Percentiles rank a stretch among this genome's conserved stretches.
Evolutionary conservation across 352 stramenopile genomes (phyloP).

Genomic region (Phytopythium sindhum): DNA sequence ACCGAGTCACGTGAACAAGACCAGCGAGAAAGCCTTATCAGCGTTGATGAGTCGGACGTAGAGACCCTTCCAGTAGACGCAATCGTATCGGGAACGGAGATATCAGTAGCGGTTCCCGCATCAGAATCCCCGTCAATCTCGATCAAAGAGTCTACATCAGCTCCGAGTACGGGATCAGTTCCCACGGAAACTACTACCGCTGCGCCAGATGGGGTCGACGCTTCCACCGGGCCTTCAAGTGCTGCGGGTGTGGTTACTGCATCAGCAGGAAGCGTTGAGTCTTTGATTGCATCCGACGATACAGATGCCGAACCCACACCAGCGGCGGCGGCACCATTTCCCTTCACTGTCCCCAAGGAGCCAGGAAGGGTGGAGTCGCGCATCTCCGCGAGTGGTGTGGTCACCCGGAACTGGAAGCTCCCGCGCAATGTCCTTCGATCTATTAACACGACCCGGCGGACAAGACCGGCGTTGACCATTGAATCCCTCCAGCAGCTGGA

Average conservation of each 20-base stretch:
- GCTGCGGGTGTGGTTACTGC: too few species aligned
- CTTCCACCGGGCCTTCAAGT: not conserved
- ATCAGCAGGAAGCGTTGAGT: not conserved
- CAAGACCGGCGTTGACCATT: not conserved
- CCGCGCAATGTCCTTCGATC: not conserved
- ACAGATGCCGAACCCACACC: not conserved
- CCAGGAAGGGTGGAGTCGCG: not conserved
- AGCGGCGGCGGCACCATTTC: too few species aligned
- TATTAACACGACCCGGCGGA: not conserved
- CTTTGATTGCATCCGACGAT: not conserved
- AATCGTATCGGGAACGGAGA: not conserved
- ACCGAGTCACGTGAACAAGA: not conserved
- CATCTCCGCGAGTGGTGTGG: not conserved
- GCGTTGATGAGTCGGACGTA: not conserved
- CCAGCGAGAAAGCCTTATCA: not conserved
- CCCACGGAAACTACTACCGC: too few species aligned
- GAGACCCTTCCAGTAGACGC: not conserved
- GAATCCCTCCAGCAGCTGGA: not conserved
- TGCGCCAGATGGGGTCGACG: not conserved
- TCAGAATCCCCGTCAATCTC: not conserved
- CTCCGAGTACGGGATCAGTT: too few species aligned
- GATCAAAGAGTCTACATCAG: too few species aligned
- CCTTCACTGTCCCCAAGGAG: not conserved
- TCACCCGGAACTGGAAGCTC: not conserved
- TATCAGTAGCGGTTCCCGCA: not conserved